Evolutionary conservation across 2,329 filamentous ascomycete species (phyloP), one percentile per base, ranked within the genome.

Genomic region (Aspergillus spinulosporus): DNA sequence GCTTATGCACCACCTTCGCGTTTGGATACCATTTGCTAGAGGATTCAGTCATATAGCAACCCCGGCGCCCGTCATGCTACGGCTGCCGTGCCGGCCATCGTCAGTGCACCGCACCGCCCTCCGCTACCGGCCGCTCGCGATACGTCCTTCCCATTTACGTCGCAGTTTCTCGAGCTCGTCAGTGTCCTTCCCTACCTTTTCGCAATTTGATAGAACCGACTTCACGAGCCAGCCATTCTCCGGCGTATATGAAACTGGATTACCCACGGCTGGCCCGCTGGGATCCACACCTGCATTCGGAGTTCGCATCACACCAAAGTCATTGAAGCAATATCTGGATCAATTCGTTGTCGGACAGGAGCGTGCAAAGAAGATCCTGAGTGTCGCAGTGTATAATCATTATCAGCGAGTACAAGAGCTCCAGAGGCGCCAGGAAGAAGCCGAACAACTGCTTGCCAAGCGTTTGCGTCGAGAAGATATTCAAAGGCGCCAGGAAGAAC

Each of bases 321-420:
- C 79, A 64, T 80, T 99, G 66, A 97, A 97, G 79, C 86, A 90
- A 68, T 89, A 94, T 67, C 85, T 97, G 32, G 94, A 99, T 71
- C 89, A 94, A 69, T 99, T 95, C 71, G 93, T 99, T 1, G 93
- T 99, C 3, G 94, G 93, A 40, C 94, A 99, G 74, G 91, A 97
- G 63, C 86, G 91, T 58, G 92, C 94, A 29, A 80, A 99, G 80
- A 95, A 96, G 74, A 90, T 92, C 11, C 86, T 97, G 61, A 95
- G 91, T 62, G 88, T 93, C 3, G 92, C 93, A 5, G 89, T 99
- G 29, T 97, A 96, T 78, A 97, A 97, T 69, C 94, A 99, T 72
- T 97, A 97, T 70, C 91, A 97, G 74, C 85, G 90, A 46, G 84
- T 96, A 58, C 87, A 92, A 65, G 86, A 89, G 72, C 68, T 88